A percentile compares a stretch with the other conserved stretches of the same genome.
These are phyloP conservation scores for Vitis hybrid DNA, from an alignment of 177 flowering plant genomes.

Conservation along the genomic window DNA sequence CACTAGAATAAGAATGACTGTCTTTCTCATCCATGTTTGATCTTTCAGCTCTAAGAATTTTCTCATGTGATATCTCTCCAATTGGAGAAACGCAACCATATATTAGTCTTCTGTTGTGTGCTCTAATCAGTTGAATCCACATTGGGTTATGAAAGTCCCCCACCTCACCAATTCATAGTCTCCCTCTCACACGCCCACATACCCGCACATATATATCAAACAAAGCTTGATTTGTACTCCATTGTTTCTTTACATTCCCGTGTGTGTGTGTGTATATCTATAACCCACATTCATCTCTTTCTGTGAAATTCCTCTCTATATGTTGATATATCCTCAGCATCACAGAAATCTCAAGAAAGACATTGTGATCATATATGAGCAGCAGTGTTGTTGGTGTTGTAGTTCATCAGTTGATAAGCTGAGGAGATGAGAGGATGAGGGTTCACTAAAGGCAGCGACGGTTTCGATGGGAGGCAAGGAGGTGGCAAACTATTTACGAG, in stretches of 20 bases:
- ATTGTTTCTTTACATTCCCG: neutral
- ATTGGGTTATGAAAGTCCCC: neutral
- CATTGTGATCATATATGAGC: neutral
- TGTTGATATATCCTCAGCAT: neutral
- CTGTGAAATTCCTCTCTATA: neutral
- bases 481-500: slow-evolving; percentile 5
- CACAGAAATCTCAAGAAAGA: neutral
- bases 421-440: slow-evolving; percentile 10
- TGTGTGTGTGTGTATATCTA: neutral
- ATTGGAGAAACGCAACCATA: neutral
- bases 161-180: neutral
- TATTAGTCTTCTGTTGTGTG: neutral
- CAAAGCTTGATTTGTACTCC: neutral
- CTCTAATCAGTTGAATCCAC: neutral
- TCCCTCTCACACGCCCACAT: neutral
- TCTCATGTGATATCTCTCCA: too few relatives aligned
- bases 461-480: neutral
- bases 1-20: neutral
- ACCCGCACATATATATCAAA: neutral
- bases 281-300: neutral
- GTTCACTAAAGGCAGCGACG: neutral
- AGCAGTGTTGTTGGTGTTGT: neutral
- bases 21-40: too few relatives aligned
- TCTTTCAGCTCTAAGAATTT: too few relatives aligned
- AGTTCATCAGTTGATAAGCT: neutral